Evolutionary conservation across 2,329 filamentous ascomycete species (phyloP).

Genomic region (Graphilbum fragrans): DNA sequence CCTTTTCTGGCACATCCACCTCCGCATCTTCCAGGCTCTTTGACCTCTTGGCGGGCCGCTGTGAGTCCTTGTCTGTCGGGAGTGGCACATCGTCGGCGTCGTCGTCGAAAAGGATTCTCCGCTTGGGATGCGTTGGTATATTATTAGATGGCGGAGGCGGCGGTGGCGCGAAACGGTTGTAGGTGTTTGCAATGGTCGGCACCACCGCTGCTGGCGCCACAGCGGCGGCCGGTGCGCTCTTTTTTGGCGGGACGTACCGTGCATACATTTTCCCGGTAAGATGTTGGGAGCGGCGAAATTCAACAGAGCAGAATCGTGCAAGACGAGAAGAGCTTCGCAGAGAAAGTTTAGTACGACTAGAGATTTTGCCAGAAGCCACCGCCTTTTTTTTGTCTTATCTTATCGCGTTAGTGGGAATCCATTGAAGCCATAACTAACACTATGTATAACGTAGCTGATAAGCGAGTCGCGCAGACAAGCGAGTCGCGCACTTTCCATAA

Average conservation of each 20-base stretch:
- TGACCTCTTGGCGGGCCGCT: slow-evolving; percentile 2
- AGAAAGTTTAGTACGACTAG: not conserved
- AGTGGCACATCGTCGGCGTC: slow-evolving; percentile 6
- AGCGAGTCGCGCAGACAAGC: too few species aligned
- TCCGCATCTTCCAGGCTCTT: slow-evolving; percentile 1
- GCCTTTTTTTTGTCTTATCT: slow-evolving; percentile 6
- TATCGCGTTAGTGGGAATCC: too few species aligned
- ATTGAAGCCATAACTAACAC: not conserved
- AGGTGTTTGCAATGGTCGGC: slow-evolving; percentile 10
- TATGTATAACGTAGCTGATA: not conserved
- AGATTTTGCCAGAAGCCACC: slow-evolving; percentile 3
- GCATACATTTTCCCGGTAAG: slow-evolving; percentile 17
- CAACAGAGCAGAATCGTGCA: too few species aligned
- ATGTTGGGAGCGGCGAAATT: too few species aligned
- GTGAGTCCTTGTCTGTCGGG: not conserved
- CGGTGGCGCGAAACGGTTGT: slow-evolving; percentile 2
- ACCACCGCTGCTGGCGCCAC: slow-evolving; percentile 6
- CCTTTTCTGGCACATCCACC: not conserved
- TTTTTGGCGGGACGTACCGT: slow-evolving; percentile 23
- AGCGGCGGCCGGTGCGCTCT: slow-evolving; percentile 3
- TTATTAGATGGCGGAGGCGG: not conserved
- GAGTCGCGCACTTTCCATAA: too few species aligned
- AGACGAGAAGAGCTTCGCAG: not conserved
- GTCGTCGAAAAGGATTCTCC: slow-evolving; percentile 15
- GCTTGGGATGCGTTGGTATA: slow-evolving; percentile 2